Evolutionary conservation across 306 rosid genomes (phyloP), one percentile per base, ranked within the genome.

Genomic region (Potentilla sterilis): DNA sequence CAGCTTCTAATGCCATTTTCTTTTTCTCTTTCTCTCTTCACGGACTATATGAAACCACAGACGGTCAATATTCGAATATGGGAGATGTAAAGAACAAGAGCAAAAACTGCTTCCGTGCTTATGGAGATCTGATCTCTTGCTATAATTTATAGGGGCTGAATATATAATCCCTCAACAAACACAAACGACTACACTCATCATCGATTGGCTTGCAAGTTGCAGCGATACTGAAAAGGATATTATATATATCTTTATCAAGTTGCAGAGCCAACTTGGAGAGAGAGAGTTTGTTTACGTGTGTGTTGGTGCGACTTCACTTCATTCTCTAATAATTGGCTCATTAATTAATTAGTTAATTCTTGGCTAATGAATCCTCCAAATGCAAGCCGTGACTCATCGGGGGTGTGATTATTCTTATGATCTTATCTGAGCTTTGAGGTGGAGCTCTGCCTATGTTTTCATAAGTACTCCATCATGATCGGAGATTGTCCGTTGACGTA

Each of bases 1-100:
- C 57, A 52, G 82, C 61, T 57, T 82, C 83, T 55, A 82, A 64
- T 11, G 83, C 42, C 86, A 82, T 69, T 12, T 13, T 65, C 37
- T 58, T 79, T 70, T 43, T 15, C 71, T 46, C 62, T 48, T 0
- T 21, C 62, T 43, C 62, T 51, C 67, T 47, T 41, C 41, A 48
- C n/a, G 65, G 75, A 55, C 49, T 37, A 63, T 16, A 14, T 37
- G 22, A 37, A 49, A 48, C 28, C 5, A 12, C 19, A 70, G 68
- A 8, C 3, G 44, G 68, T 63, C 68, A 63, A 63, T 19, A 63
- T 63, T 63, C 68, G 3, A 37, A 63, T 34, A 34, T 6, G 22
- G 12, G 12, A 61, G 40, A 16, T 19, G 43, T 11, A 34, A 63
- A 35, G 68, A 37, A 28, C 2, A 62, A 62, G 18, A 4, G 8